These are phyloP conservation scores for Sclerospora graminicola DNA, from an alignment of 352 stramenopile genomes.

Conservation along the genomic window DNA sequence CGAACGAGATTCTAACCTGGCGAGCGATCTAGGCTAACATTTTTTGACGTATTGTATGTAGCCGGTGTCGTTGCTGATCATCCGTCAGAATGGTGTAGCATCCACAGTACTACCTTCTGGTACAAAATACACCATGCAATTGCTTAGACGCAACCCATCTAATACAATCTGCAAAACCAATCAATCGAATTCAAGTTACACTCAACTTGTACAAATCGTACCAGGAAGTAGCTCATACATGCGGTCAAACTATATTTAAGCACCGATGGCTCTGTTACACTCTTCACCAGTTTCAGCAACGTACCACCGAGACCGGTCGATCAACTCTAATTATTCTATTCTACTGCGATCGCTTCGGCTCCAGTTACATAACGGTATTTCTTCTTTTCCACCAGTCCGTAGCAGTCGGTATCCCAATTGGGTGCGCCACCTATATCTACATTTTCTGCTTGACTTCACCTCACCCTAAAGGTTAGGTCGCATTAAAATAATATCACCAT, in stretches of 20 bases:
- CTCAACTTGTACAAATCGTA: constrained; percentile 5
- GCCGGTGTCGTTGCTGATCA: constrained; percentile 80
- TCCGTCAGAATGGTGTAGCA: constrained; percentile 65
- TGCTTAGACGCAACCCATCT: constrained; percentile 72
- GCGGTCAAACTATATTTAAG: constrained; percentile 77
- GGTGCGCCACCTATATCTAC: too few species aligned
- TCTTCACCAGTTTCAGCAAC: constrained; percentile 80
- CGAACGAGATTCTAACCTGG: too few species aligned
- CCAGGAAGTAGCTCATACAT: constrained; percentile 81
- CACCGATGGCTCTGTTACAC: constrained; percentile 80
- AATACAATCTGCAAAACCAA: background rate
- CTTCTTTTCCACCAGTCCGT: too few species aligned
- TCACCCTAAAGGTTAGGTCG: too few species aligned
- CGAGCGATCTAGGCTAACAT: too few species aligned
- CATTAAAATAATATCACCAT: too few species aligned
- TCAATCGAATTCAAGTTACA: background rate
- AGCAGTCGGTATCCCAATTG: too few species aligned
- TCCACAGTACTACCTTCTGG: constrained; percentile 64
- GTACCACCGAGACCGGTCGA: constrained; percentile 53
- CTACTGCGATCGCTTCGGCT: too few species aligned
- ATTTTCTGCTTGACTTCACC: too few species aligned
- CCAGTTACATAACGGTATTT: too few species aligned
- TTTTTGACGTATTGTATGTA: constrained; percentile 84
- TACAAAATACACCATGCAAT: constrained; percentile 71
- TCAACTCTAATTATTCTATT: too few species aligned